Evolutionary conservation across 2,329 filamentous ascomycete species (phyloP), one percentile per base, ranked within the genome.

Genomic region (Botrytis tulipae): DNA sequence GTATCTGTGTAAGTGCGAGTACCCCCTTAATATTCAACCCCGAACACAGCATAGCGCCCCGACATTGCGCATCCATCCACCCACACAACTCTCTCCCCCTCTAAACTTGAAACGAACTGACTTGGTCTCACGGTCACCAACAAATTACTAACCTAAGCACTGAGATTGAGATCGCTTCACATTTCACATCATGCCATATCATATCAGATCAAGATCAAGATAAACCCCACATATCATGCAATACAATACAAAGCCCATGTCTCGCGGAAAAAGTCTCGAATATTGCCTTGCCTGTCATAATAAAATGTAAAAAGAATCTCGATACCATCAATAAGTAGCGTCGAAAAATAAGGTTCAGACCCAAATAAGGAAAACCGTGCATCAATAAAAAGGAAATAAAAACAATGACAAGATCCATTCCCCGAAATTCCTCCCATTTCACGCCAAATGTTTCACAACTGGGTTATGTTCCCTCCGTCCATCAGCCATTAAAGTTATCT

Each of bases 401-500:
- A 63, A 59, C 67, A 71, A 66, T 51, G 59, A 73, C 32, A 66
- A 71, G 75, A 74, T 76, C 76, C 75, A 73, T 73, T 71, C 73
- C 75, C 75, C 74, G 74, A 71, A 73, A 75, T 70, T 72, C 72
- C 72, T 70, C 46, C 76, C 76, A 73, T 73, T 73, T 73, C 75
- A 75, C 79, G 78, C 79, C 79, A 78, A 75, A 72, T 75, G 74
- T 76, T 73, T 75, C 74, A 76, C 73, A 75, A 74, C 75, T 75
- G 72, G 73, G 73, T 74, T 54, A 57, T 75, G 75, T 74, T 74
- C 67, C 70, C 72, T 72, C 60, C 46, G 32, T 74, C 75, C 75
- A 78, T 75, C 77, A 77, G 75, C 77, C 76, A 80, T 80, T 80
- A 81, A 57, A 54, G 48, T 73, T 77, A 76, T 79, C 79, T 78